Base-by-base conservation (phyloP, 192 early-diverging fungal species). In the Backusella tarrabulga region DNA sequence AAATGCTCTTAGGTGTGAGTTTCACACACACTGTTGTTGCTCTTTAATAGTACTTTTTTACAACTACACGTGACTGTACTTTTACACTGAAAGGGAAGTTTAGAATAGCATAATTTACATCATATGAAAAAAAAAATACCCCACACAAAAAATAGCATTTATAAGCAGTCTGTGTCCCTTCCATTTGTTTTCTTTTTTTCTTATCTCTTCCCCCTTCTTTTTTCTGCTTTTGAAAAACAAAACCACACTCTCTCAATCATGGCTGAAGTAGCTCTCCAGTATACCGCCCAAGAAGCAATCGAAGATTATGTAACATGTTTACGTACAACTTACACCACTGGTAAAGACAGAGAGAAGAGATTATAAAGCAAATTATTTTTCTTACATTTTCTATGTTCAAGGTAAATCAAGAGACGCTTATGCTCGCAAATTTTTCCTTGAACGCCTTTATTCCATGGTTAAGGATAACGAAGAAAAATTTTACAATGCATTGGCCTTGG, bases 381-480 rank as follows among this genome's bases (percentile, higher is more conserved):
- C 67, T 35, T 67, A 35, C 17, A 32, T 35, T 19, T 32, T 68
- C 6, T 68, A 34, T 67, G 38, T 15, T 34, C 15, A 32, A 68
- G 67, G 67, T 35, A 69, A 36, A 69, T 69, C 68, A 69, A 69
- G 68, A 69, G 68, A 69, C 9, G 35, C 34, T 40, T 70, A 41
- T 70, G 68, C 68, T 9, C 34, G 68, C 19, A 70, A 70, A 41
- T 70, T 70, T n/a, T 70, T 40, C 12, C 21, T 95, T 68, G 79
- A 87, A 42, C 87, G 85, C 9, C 77, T 95, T 2, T 88, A 91
- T 56, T 60, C 80, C 34, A 78, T 93, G 34, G 54, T 94, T 38
- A 88, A 85, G 15, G 89, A 91, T 23, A 88, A 93, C 71, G 88
- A 92, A 68, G 81, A 80, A 23, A 70, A 34, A 4, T 69, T 93